Evolutionary conservation across 2,329 filamentous ascomycete genomes (phyloP).

Genomic region (Aspergillus floridensis): DNA sequence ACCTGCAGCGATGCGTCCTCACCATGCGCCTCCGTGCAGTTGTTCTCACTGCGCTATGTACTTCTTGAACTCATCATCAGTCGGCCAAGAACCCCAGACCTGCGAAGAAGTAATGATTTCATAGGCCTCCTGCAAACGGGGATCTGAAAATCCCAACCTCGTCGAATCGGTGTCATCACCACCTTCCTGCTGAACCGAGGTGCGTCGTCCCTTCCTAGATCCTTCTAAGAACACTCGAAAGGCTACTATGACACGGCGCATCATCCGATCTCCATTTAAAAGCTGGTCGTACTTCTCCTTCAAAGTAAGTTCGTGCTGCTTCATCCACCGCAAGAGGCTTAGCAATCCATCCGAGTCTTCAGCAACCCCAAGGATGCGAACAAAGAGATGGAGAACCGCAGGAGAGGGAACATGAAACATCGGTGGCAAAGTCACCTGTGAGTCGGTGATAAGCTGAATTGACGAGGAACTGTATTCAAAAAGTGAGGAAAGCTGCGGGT

Average conservation of each 20-base stretch:
- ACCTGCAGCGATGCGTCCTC: too few species aligned
- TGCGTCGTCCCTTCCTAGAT: constrained; percentile 19
- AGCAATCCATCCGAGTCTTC: constrained; percentile 42
- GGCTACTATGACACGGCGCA: constrained; percentile 42
- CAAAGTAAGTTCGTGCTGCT: constrained; percentile 30
- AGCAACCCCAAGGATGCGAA: constrained; percentile 41
- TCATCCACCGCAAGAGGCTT: constrained; percentile 45
- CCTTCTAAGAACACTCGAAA: constrained; percentile 42
- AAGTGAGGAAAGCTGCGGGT: constrained; percentile 21
- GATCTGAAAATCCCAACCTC: constrained; percentile 24
- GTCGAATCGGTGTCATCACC: not conserved
- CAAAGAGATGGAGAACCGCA: constrained; percentile 41
- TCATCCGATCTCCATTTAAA: constrained; percentile 37
- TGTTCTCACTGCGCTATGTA: constrained; percentile 23
- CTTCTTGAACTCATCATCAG: constrained; percentile 38
- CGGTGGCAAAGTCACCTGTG: constrained; percentile 26
- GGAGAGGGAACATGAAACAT: constrained; percentile 38
- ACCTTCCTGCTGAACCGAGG: not conserved
- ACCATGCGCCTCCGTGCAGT: too few species aligned
- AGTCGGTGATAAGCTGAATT: constrained; percentile 7
- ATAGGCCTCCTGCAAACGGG: constrained; percentile 34
- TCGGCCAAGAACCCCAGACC: constrained; percentile 43
- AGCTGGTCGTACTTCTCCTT: constrained; percentile 35
- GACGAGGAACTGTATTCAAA: constrained; percentile 21
- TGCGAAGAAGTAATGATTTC: constrained; percentile 36